Evolutionary conservation across 2,329 filamentous ascomycete genomes (phyloP), one percentile per base, ranked within the genome.

Genomic region (Mycosphaerella arachidis): DNA sequence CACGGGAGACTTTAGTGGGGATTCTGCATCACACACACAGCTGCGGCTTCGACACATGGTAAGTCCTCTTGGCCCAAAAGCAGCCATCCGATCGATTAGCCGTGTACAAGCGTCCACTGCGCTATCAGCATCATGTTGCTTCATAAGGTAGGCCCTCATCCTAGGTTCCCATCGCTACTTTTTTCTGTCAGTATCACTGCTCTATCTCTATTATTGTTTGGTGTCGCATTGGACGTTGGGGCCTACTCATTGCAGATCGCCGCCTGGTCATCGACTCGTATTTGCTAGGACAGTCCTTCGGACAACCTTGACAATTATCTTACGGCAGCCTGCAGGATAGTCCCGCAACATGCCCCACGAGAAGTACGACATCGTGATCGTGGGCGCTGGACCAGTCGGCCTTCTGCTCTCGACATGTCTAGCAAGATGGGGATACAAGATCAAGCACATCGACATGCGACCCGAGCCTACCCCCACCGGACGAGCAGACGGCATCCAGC

Each of bases 361-460:
- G 59, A 81, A 77, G 56, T 87, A 86, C 75, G 86, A 89, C 70
- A 83, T 83, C 54, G 91, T 96, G 67, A 92, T 96, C 66, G 83
- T 96, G 57, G 92, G 92, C 65, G 92, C 92, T 58, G 92, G 92
- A 16, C 92, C 92, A 4, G 91, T 92, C 45, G 92, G 92, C 57
- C 84, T 96, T 59, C 87, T 95, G 77, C 83, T 96, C 27, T 94
- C 91, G 8, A 92, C 92, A 31, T 93, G 90, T 72, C 83, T 97
- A 63, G 90, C 91, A 62, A 83, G 92, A 78, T 96, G 92, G 91
- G 92, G 92, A 20, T 97, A 96, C 81, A 91, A 86, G 74, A 91
- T 97, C 75, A 96, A 93, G 80, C 91, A 96, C 77, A 91, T 96
- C 71, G 92, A 96, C 77, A 96, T 95, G 76, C 84, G 92, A 60